Base-by-base conservation (phyloP, 192 early-diverging fungal species). In the Chytriomyces sp. region DNA sequence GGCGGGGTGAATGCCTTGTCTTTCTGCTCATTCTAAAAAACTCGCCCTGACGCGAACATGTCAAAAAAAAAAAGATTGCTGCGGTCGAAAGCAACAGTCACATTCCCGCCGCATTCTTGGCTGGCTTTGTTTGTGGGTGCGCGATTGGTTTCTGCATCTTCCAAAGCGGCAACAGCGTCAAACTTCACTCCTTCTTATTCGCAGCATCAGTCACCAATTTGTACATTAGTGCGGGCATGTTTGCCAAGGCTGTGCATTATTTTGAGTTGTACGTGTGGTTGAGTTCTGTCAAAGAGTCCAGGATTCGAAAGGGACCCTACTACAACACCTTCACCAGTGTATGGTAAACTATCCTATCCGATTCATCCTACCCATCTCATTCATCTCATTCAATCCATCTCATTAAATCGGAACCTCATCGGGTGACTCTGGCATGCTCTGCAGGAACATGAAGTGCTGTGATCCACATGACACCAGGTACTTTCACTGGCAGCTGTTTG, bases 171-270 rank as follows among this genome's bases (percentile, higher is more conserved):
- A 75, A 64, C 47, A 44, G 50, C 28, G 47, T 66, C 20, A 75
- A 75, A 6, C 85, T 97, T 46, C 87, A 90, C 63, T 89, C 91
- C 82, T 97, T 96, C 87, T 95, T 96, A 76, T 84, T 91, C 35
- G 61, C 79, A 44, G 91, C 91, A 5, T 92, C 94, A 7, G 82
- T 84, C 64, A 66, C 96, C 45, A 77, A 96, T 13, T 90, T 95
- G 53, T 79, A 96, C 50, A 88, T 97, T 49, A 87, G 92, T 64
- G 92, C 93, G 13, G 96, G 96, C 11, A 83, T 97, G 10, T 87
- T 94, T 49, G 79, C 92, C 18, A 91, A 85, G 64, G 77, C 86
- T 16, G 90, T 94, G 46, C 82, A 87, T 60, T 83, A 68, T 65
- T 93, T 93, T 72, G 91, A 96, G 80, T 83, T 86, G 64, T 75